Percentiles rank a stretch among this genome's conserved stretches.
phyloP scores from a whole-genome alignment of 2,329 filamentous ascomycete genomes.

The Coniella lustricola region DNA sequence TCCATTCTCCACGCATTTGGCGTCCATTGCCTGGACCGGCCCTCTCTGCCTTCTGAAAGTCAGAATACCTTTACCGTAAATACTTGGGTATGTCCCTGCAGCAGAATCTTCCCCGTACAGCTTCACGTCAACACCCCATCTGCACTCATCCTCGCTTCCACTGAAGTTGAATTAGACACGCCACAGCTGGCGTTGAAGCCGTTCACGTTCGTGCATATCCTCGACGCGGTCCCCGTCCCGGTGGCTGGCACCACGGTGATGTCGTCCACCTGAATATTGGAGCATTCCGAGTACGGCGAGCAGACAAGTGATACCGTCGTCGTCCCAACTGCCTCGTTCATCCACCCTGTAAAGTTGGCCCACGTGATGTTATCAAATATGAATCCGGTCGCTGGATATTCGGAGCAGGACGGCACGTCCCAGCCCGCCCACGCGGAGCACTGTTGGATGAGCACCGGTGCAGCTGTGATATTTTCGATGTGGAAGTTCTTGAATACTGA shows the following conservation, averaged over 20 bases:
- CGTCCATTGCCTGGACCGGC: too few relatives aligned
- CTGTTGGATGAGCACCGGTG: conserved; percentile 4
- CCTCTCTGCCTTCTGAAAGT: too few relatives aligned
- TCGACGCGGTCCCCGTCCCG: not conserved
- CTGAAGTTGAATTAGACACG: not conserved
- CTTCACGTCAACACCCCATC: too few relatives aligned
- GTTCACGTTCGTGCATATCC: conserved; percentile 3
- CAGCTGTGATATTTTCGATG: conserved; percentile 7
- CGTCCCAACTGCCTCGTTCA: conserved; percentile 3
- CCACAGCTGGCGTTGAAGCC: conserved; percentile 4
- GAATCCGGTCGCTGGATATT: conserved; percentile 4
- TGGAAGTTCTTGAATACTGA: conserved; percentile 8
- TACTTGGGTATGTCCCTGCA: too few relatives aligned
- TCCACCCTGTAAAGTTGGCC: conserved; percentile 9
- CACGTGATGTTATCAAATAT: conserved; percentile 5
- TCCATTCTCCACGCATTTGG: too few relatives aligned
- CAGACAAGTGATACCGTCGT: conserved; percentile 1
- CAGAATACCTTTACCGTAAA: too few relatives aligned
- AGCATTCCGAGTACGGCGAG: conserved; percentile 1
- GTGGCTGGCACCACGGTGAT: not conserved
- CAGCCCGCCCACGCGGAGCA: conserved; percentile 6
- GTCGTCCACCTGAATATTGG: not conserved
- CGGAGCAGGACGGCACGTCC: conserved; percentile 2
- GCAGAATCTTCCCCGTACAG: too few relatives aligned
- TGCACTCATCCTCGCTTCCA: too few relatives aligned